These are phyloP conservation scores for Suhomyces bokatorum DNA, from an alignment of 1,139 yeast species.

Conservation along the genomic window DNA sequence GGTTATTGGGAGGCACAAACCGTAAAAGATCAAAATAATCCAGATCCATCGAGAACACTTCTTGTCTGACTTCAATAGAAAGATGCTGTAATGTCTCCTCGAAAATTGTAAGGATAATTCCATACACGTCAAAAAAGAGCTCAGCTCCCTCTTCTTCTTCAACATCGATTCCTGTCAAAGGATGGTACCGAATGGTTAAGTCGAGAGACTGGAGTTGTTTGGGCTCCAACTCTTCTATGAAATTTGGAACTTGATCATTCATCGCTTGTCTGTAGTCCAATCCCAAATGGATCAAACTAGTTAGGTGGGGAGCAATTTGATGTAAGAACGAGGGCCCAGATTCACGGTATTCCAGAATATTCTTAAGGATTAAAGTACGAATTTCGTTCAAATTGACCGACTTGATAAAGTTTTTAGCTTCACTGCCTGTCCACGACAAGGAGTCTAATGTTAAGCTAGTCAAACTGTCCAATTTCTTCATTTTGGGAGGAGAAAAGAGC, in stretches of 20 bases:
- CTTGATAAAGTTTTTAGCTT: constrained; percentile 22
- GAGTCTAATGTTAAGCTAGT: constrained; percentile 28
- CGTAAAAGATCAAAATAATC: constrained; percentile 9
- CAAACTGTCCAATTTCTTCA: constrained; percentile 20
- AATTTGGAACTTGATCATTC: constrained; percentile 43
- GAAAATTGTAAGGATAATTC: constrained; percentile 29
- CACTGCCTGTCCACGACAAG: constrained; percentile 27
- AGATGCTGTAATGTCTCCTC: constrained; percentile 29
- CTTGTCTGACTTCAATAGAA: constrained; percentile 45
- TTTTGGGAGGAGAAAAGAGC: constrained; percentile 17
- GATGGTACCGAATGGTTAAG: constrained; percentile 43
- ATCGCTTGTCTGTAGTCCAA: constrained; percentile 48
- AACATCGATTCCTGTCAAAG: constrained; percentile 27
- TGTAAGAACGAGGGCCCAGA: constrained; percentile 26
- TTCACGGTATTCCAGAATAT: constrained; percentile 29
- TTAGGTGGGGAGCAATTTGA: constrained; percentile 26
- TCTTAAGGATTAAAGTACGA: constrained; percentile 25
- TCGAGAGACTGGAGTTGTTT: constrained; percentile 36
- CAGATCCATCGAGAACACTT: constrained; percentile 16
- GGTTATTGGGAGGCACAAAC: constrained; percentile 12
- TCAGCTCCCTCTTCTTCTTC: constrained; percentile 12
- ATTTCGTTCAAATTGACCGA: constrained; percentile 26
- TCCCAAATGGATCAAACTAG: constrained; percentile 29
- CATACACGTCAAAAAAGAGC: constrained; percentile 30
- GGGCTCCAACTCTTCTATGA: constrained; percentile 27